These are phyloP conservation scores for Prunus campanulata DNA, from an alignment of 306 rosid genomes.

Conservation along the genomic window DNA sequence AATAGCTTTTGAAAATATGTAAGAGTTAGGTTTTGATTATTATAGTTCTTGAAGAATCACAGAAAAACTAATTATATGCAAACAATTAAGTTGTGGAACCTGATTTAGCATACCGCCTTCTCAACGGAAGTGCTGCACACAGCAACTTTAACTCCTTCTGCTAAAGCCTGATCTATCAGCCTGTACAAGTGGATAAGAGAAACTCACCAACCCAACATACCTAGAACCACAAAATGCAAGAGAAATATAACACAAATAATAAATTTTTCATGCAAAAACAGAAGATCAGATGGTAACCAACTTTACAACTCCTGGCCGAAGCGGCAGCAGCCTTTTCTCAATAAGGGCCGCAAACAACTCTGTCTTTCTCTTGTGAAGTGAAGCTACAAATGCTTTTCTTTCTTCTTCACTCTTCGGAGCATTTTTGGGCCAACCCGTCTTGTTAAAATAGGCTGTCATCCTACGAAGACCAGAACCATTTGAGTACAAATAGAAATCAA, in stretches of 20 bases:
- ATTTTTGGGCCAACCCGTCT: constrained; percentile 88
- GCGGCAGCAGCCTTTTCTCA: constrained; percentile 90
- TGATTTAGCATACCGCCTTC: constrained; percentile 92
- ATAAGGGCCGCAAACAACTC: constrained; percentile 88
- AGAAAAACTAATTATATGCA: constrained; percentile 10
- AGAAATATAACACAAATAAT: not conserved
- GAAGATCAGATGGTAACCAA: constrained; percentile 52
- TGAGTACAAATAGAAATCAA: not conserved
- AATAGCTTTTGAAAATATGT: not conserved
- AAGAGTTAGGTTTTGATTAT: constrained; percentile 11
- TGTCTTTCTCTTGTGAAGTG: constrained; percentile 93
- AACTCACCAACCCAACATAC: constrained; percentile 15
- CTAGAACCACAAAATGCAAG: not conserved
- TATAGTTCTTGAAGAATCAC: not conserved
- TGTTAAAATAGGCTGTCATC: constrained; percentile 94
- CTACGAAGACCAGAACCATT: constrained; percentile 36
- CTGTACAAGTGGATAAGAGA: constrained; percentile 39
- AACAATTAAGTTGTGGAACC: constrained; percentile 36
- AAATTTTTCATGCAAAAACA: constrained; percentile 3
- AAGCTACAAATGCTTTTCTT: constrained; percentile 79
- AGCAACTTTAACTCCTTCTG: constrained; percentile 88
- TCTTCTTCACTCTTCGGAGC: constrained; percentile 71
- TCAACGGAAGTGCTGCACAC: constrained; percentile 98
- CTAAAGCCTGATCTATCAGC: constrained; percentile 86
- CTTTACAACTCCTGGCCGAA: constrained; percentile 98